phyloP scores from a whole-genome alignment of 2,329 filamentous ascomycete species.

The Emmonsiellopsis sp. region DNA sequence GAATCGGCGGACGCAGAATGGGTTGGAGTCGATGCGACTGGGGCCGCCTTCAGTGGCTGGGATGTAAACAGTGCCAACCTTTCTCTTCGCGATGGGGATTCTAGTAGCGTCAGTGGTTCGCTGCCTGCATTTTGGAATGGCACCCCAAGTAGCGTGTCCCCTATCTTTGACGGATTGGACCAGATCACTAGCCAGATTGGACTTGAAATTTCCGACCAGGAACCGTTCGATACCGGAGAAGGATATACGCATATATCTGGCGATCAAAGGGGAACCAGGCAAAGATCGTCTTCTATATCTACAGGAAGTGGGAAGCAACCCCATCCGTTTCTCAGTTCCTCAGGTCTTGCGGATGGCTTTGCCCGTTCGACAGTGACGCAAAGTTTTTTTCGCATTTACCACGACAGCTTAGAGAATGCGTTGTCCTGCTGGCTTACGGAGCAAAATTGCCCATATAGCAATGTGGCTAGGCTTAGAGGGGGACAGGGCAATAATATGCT shows the following conservation, averaged over 20 bases:
- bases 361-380: constrained; percentile 30
- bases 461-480: constrained; percentile 15
- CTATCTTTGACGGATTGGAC: background rate
- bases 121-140: background rate
- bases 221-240: background rate
- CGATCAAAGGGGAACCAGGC: background rate
- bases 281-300: background rate
- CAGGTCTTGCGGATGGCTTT: constrained; percentile 24
- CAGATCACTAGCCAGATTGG: background rate
- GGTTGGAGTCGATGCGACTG: background rate
- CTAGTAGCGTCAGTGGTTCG: background rate
- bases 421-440: constrained; percentile 38
- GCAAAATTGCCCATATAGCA: constrained; percentile 36
- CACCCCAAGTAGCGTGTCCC: background rate
- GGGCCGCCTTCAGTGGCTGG: background rate
- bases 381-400: constrained; percentile 35
- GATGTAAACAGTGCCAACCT: background rate
- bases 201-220: background rate
- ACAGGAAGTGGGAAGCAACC: background rate
- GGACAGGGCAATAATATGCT: constrained; percentile 7
- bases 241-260: background rate
- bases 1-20: background rate
- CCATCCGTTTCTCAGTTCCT: constrained; percentile 7
- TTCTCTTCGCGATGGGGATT: background rate
- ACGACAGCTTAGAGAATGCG: constrained; percentile 37